phyloP scores from a whole-genome alignment of 1,139 yeast genomes.

The Geotrichum fermentans region DNA sequence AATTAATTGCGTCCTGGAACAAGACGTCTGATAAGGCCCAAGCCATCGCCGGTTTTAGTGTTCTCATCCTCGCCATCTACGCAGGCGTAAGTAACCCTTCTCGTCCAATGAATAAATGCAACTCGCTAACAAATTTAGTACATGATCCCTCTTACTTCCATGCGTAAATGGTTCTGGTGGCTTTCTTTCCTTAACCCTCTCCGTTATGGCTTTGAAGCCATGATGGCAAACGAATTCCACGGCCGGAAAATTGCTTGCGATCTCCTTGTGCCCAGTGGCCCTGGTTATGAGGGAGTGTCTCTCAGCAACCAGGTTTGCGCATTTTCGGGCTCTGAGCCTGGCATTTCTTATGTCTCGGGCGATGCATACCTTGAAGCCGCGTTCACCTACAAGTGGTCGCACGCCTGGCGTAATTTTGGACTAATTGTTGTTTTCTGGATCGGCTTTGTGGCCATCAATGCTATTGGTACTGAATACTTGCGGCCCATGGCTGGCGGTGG shows the following conservation, averaged over 20 bases:
- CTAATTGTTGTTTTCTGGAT: conserved; percentile 36
- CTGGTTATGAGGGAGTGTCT: conserved; percentile 38
- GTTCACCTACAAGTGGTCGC: conserved; percentile 37
- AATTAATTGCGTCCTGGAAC: conserved; percentile 53
- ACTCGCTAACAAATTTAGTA: conserved; percentile 31
- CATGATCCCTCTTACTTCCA: conserved; percentile 45
- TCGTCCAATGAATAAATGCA: conserved; percentile 37
- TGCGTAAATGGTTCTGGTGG: conserved; percentile 54
- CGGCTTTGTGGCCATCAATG: conserved; percentile 36
- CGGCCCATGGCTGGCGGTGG: conserved; percentile 40
- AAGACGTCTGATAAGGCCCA: conserved; percentile 53
- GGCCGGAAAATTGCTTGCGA: conserved; percentile 41
- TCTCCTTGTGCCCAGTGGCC: conserved; percentile 34
- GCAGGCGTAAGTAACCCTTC: conserved; percentile 20
- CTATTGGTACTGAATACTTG: conserved; percentile 37
- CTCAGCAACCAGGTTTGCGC: conserved; percentile 42
- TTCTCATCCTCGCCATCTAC: conserved; percentile 37
- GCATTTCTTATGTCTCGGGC: conserved; percentile 42
- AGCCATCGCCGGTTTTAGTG: conserved; percentile 53
- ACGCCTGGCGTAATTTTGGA: conserved; percentile 41
- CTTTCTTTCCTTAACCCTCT: conserved; percentile 47
- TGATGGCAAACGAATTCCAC: conserved; percentile 46
- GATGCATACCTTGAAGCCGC: conserved; percentile 39
- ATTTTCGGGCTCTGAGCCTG: conserved; percentile 40
- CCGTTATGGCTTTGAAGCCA: conserved; percentile 44